Evolutionary conservation across 352 stramenopile species (phyloP).

Genomic region (Plasmopara halstedii): DNA sequence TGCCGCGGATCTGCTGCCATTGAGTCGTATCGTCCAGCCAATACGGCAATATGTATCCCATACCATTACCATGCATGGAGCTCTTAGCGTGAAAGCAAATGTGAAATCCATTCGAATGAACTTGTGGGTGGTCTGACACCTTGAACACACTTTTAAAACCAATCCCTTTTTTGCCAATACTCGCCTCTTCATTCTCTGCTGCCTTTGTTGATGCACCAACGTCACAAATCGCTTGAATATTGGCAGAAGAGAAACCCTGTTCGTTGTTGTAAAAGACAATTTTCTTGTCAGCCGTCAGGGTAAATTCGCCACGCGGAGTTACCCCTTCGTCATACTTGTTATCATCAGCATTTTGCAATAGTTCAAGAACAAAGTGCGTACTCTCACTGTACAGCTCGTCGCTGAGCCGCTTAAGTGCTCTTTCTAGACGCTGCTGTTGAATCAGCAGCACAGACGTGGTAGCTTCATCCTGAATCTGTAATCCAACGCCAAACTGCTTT

Average conservation of each 20-base stretch:
- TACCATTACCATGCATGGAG: conserved; percentile 27
- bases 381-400: conserved; percentile 84
- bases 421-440: conserved; percentile 75
- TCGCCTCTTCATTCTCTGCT: conserved; percentile 21
- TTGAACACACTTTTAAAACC: conserved; percentile 91
- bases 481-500: conserved; percentile 71
- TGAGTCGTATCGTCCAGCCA: conserved; percentile 48
- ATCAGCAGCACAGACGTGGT: conserved; percentile 49
- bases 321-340: conserved; percentile 47
- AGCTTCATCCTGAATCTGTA: conserved; percentile 51
- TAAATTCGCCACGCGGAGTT: conserved; percentile 52
- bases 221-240: conserved; percentile 82
- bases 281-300: conserved; percentile 30
- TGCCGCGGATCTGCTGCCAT: conserved; percentile 41
- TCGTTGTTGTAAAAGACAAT: conserved; percentile 87
- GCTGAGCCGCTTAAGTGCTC: conserved; percentile 77
- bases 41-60: conserved; percentile 77
- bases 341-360: conserved; percentile 86
- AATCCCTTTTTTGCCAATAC: conserved; percentile 88
- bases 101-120: conserved; percentile 86
- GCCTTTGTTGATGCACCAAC: conserved; percentile 81
- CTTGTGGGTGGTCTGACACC: conserved; percentile 68
- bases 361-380: conserved; percentile 84
- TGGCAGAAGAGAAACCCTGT: conserved; percentile 54
- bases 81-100: conserved; percentile 70